These are phyloP conservation scores for Naegleria gruberi DNA, from an alignment of 208 protist genomes.

Conservation along the genomic window DNA sequence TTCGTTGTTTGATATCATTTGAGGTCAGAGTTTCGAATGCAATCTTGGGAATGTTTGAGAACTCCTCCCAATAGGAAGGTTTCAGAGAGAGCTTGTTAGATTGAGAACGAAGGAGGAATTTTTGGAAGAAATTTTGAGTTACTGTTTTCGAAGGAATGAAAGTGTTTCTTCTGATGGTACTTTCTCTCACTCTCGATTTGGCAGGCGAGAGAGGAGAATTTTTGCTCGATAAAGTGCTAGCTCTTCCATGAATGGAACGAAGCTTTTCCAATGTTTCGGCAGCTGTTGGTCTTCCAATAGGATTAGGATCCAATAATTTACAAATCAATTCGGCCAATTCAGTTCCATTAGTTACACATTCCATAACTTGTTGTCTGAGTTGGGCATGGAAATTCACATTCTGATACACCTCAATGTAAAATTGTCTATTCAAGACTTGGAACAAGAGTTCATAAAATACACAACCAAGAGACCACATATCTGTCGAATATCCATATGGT, in stretches of 20 bases:
- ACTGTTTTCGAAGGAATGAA: neutral
- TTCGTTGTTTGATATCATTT: neutral
- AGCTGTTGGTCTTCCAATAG: neutral
- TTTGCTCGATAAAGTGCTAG: neutral
- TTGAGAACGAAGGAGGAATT: neutral
- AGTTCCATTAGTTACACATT: neutral
- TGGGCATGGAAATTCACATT: neutral
- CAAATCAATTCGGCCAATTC: neutral
- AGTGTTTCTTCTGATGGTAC: neutral
- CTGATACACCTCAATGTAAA: neutral
- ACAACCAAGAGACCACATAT: slow-evolving; percentile 12
- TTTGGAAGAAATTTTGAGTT: neutral
- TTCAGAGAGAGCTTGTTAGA: neutral
- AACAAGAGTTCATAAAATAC: neutral
- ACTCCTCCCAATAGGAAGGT: neutral
- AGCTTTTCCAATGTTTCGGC: neutral
- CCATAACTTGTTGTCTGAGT: neutral
- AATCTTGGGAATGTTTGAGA: neutral
- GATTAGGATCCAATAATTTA: neutral
- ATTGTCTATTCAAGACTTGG: neutral
- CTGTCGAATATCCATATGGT: neutral
- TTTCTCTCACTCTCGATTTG: too few species aligned
- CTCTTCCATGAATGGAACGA: neutral
- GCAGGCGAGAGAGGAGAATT: neutral
- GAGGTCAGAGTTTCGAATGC: neutral